Conservation (phyloP, 2,329 filamentous ascomycete species). For the Metarhizium album region DNA sequence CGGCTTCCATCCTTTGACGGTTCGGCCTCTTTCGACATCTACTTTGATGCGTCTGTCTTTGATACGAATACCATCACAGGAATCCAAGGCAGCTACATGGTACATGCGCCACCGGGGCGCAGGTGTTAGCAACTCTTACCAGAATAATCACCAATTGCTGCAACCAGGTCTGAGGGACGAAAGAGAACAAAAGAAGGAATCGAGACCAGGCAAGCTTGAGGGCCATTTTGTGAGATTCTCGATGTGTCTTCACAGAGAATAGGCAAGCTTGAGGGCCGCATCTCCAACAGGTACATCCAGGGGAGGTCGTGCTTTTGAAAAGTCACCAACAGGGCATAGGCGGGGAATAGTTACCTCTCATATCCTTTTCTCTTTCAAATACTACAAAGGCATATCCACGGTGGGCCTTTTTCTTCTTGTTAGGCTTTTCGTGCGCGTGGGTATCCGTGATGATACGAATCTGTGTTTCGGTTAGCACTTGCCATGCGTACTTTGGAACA, state of each 20-base stretch:
- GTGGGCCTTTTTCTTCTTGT: slow-evolving; percentile 72
- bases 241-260: slow-evolving; percentile 25
- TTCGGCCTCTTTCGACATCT: slow-evolving; percentile 91
- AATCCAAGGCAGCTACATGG: slow-evolving; percentile 76
- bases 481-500: not conserved
- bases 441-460: slow-evolving; percentile 81
- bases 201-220: slow-evolving; percentile 47
- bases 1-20: slow-evolving; percentile 87
- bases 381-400: slow-evolving; percentile 94
- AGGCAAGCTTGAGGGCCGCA: slow-evolving; percentile 33
- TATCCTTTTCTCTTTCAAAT: slow-evolving; percentile 93
- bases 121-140: slow-evolving; percentile 60
- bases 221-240: slow-evolving; percentile 36
- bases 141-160: slow-evolving; percentile 16
- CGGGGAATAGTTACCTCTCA: slow-evolving; percentile 73
- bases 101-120: slow-evolving; percentile 44
- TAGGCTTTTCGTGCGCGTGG: slow-evolving; percentile 55
- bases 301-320: slow-evolving; percentile 3
- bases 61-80: slow-evolving; percentile 79
- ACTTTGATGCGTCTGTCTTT: slow-evolving; percentile 87
- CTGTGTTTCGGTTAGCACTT: slow-evolving; percentile 29
- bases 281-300: slow-evolving; percentile 19
- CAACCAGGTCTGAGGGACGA: slow-evolving; percentile 1
- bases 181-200: slow-evolving; percentile 11
- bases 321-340: slow-evolving; percentile 14